phyloP scores from a whole-genome alignment of 2,329 filamentous ascomycete species.

The Madurella fahalii region DNA sequence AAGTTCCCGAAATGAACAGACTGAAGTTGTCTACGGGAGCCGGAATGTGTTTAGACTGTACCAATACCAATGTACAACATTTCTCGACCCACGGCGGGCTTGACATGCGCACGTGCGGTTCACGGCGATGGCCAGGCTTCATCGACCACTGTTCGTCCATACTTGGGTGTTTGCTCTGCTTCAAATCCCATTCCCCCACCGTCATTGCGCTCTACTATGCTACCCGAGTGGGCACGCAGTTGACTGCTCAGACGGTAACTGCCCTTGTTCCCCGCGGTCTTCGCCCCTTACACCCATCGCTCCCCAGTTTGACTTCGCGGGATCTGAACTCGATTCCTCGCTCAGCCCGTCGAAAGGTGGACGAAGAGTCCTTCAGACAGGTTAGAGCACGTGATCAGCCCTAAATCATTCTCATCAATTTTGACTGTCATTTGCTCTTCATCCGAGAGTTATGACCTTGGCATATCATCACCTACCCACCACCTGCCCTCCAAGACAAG shows the following conservation, averaged over 20 bases:
- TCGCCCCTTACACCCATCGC: neutral
- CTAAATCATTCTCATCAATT: neutral
- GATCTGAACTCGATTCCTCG: neutral
- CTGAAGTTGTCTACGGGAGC: neutral
- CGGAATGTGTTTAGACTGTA: slow-evolving; percentile 24
- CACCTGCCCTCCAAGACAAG: neutral
- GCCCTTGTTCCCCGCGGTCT: neutral
- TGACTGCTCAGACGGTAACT: neutral
- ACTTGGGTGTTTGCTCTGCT: neutral
- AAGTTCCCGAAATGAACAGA: slow-evolving; percentile 46
- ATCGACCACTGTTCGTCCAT: neutral
- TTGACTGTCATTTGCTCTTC: neutral
- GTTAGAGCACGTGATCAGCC: slow-evolving; percentile 8
- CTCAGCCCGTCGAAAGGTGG: neutral
- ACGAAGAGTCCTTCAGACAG: neutral
- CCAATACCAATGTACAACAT: slow-evolving; percentile 25
- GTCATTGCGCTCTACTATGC: neutral
- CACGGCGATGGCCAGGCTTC: neutral
- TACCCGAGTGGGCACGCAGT: slow-evolving; percentile 5
- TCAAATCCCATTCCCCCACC: neutral
- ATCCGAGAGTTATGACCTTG: neutral
- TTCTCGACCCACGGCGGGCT: neutral
- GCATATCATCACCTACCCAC: neutral
- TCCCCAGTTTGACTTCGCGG: neutral
- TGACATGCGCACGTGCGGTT: neutral